phyloP scores from a whole-genome alignment of 495 filamentous ascomycete species.

The Penicillium bialowiezense region DNA sequence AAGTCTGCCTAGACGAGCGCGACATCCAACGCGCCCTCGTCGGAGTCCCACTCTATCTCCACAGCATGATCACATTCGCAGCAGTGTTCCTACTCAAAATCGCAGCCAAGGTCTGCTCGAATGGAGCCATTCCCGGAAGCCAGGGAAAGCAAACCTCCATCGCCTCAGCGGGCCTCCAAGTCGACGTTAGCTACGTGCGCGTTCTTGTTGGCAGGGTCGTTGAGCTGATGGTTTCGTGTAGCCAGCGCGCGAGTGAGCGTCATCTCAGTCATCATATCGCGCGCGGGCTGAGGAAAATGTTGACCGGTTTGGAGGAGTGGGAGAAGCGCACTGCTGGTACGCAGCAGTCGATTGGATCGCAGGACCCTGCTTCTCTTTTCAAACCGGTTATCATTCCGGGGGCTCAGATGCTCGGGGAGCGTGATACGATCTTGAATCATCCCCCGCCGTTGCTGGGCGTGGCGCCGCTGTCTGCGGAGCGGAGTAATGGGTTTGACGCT shows the following conservation, averaged over 20 bases:
- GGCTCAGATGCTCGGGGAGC: constrained; percentile 38
- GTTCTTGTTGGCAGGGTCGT: constrained; percentile 43
- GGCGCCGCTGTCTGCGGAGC: constrained; percentile 44
- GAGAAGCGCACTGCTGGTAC: constrained; percentile 35
- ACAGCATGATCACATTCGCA: constrained; percentile 58
- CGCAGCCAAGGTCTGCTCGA: constrained; percentile 42
- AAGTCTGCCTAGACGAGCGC: constrained; percentile 47
- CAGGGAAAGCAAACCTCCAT: constrained; percentile 41
- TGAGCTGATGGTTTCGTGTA: constrained; percentile 47
- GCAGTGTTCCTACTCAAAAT: constrained; percentile 55
- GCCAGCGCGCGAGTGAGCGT: constrained; percentile 48
- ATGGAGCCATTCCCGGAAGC: constrained; percentile 19
- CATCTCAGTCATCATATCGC: constrained; percentile 55
- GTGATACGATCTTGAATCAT: constrained; percentile 40
- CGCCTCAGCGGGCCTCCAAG: constrained; percentile 38
- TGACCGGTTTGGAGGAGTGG: constrained; percentile 47
- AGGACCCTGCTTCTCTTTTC: constrained; percentile 35
- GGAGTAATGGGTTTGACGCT: constrained; percentile 35
- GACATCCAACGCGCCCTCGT: constrained; percentile 50
- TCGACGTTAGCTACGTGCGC: constrained; percentile 44
- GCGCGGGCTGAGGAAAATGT: constrained; percentile 51
- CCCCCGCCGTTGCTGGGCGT: constrained; percentile 42
- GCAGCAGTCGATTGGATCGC: constrained; percentile 18
- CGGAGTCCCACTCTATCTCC: constrained; percentile 52
- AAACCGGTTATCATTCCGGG: constrained; percentile 40